Evolutionary conservation across 2,329 filamentous ascomycete genomes (phyloP).

Genomic region (Ustulina deusta): DNA sequence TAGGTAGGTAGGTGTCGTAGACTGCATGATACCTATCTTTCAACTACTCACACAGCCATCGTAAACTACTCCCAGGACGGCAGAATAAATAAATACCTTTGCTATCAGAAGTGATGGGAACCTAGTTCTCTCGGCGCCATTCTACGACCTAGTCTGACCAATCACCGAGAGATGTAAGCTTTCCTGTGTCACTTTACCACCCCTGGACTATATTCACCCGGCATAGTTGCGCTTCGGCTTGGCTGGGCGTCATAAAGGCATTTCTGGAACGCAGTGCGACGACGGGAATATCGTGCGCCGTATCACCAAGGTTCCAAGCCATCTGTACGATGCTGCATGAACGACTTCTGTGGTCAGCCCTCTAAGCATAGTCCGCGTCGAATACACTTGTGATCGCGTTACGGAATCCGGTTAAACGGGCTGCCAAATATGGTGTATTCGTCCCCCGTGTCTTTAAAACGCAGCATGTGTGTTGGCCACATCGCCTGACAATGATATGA

Average conservation of each 20-base stretch:
- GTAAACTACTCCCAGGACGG: too few relatives aligned
- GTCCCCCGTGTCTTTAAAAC: not conserved
- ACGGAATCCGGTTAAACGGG: not conserved
- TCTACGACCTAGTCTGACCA: not conserved
- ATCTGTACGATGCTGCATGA: constrained; percentile 1
- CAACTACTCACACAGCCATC: too few relatives aligned
- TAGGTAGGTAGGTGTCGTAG: too few relatives aligned
- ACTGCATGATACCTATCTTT: too few relatives aligned
- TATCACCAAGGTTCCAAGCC: not conserved
- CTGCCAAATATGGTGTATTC: not conserved
- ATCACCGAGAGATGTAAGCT: not conserved
- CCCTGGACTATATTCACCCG: not conserved
- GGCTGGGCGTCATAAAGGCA: not conserved
- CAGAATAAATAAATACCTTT: too few relatives aligned
- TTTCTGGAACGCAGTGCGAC: not conserved
- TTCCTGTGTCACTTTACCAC: not conserved
- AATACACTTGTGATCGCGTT: not conserved
- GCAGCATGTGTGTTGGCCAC: not conserved
- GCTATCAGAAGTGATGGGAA: not conserved
- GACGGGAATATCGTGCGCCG: not conserved
- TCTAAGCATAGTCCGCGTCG: not conserved
- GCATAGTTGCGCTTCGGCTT: not conserved
- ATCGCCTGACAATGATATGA: constrained; percentile 1
- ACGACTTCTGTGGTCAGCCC: not conserved
- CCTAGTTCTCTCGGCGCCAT: not conserved